These are phyloP conservation scores for Scedosporium minutisporum DNA, from an alignment of 2,329 filamentous ascomycete species.

Conservation along the genomic window DNA sequence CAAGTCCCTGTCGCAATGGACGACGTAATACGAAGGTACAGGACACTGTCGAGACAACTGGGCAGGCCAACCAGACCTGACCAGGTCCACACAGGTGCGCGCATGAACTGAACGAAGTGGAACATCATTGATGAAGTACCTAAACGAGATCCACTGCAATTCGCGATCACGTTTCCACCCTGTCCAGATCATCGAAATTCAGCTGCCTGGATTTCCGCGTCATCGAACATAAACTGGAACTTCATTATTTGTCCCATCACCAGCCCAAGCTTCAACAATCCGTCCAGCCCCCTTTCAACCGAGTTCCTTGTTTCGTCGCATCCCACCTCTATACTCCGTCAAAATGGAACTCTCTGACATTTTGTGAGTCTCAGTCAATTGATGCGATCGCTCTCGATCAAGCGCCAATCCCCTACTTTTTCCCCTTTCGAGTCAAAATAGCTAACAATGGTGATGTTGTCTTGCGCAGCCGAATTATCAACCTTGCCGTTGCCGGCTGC, in stretches of 20 bases:
- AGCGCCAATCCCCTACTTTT: neutral
- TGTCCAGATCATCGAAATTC: neutral
- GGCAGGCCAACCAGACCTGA: too few species aligned
- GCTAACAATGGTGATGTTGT: neutral
- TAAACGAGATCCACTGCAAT: neutral
- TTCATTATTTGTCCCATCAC: neutral
- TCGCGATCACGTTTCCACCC: neutral
- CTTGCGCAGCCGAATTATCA: constrained; percentile 74
- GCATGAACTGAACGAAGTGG: too few species aligned
- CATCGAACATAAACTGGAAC: neutral
- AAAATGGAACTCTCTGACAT: constrained; percentile 86
- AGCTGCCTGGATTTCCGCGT: neutral
- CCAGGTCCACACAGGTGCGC: too few species aligned
- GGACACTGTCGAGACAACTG: too few species aligned
- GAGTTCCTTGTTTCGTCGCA: neutral
- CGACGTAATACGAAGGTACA: too few species aligned
- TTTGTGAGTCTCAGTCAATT: constrained; percentile 55
- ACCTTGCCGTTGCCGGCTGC: constrained; percentile 76
- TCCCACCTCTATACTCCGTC: constrained; percentile 9
- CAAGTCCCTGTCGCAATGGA: too few species aligned
- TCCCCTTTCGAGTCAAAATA: neutral
- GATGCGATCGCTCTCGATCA: neutral
- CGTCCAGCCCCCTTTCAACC: neutral
- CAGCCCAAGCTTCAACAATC: neutral
- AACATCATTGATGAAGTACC: too few species aligned